Base-by-base conservation (phyloP, 2,329 filamentous ascomycete genomes). In the Colletotrichum cordylinicola region DNA sequence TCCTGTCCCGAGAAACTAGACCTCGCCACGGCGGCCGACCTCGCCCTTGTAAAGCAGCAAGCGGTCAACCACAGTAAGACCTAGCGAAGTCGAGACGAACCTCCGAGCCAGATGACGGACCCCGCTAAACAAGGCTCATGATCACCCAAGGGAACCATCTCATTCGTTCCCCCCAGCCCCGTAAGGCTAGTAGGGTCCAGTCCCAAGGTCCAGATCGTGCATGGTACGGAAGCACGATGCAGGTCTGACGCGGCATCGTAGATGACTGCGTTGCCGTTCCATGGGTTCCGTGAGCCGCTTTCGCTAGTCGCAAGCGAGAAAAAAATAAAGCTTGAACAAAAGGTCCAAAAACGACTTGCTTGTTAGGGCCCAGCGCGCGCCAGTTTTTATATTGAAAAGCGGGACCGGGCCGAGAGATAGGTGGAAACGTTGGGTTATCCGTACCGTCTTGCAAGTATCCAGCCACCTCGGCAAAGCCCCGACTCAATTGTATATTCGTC, bases 371-470 rank as follows among this genome's bases (percentile, higher is more conserved):
- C 43, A 21, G 43, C 43, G 43, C 10, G 43, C 21, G 43, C 43
- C 43, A 52, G 43, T 13, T 21, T 21, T 52, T 21, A 21, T 52
- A 52, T 21, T 13, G 43, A 24, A 52, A 21, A 52, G 43, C n/a
- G 43, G 43, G 43, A 52, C 43, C n/a, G 43, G 43, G n/a, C 43
- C 43, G 43, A 52, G 43, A 52, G 10, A 3, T 10, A 8, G 8
- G 10, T 13, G 43, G n/a, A 0, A 52, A 21, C 10, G 6, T 21
- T 52, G 10, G 10, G 21, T n/a, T 52, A 52, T 21, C 12, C 0
- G n/a, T 52, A 0, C n/a, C n/a, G 43, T 52, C n/a, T 52, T 52
- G n/a, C 3, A 52, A 52, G 43, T 52, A 10, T 21, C 43, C 8
- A 52, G 10, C 10, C n/a, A 52, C n/a, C 43, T 21, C 10, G 10